Conservation (phyloP, 371 early-diverging fungal species). For the Mucor lusitanicus region DNA sequence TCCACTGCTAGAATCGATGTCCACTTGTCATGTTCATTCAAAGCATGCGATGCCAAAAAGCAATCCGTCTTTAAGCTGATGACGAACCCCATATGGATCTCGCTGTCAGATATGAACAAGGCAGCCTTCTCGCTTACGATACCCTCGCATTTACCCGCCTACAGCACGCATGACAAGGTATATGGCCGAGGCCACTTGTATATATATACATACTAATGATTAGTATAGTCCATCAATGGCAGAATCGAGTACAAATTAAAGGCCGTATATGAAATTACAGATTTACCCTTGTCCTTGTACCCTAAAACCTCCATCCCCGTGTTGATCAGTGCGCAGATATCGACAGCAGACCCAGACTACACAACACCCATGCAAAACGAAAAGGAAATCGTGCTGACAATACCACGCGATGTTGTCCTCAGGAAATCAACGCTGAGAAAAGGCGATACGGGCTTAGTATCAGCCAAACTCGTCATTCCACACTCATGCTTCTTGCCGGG, state of each 20-base stretch:
- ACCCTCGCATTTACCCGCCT: slow-evolving; percentile 26
- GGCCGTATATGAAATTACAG: slow-evolving; percentile 21
- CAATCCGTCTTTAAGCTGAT: slow-evolving; percentile 22
- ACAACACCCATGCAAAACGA: slow-evolving; percentile 19
- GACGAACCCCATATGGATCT: slow-evolving; percentile 9
- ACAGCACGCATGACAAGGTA: slow-evolving; percentile 23
- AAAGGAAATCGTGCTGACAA: slow-evolving; percentile 19
- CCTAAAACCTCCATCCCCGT: slow-evolving; percentile 24
- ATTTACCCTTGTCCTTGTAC: slow-evolving; percentile 27
- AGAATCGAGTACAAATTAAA: slow-evolving; percentile 32
- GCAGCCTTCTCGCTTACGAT: slow-evolving; percentile 18
- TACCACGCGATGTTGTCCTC: slow-evolving; percentile 25
- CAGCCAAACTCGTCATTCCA: slow-evolving; percentile 23
- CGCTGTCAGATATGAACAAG: not conserved
- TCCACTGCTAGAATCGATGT: slow-evolving; percentile 10
- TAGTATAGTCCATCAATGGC: slow-evolving; percentile 22
- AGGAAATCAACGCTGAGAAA: slow-evolving; percentile 18
- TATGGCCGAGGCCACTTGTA: no score
- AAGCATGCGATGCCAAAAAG: slow-evolving; percentile 1
- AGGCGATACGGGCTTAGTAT: slow-evolving; percentile 20
- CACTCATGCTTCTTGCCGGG: slow-evolving; percentile 31
- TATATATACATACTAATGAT: not conserved
- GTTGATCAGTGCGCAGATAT: slow-evolving; percentile 24
- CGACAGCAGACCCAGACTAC: slow-evolving; percentile 14
- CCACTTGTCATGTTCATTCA: slow-evolving; percentile 22